phyloP scores from a whole-genome alignment of 2,329 filamentous ascomycete genomes.

The Hyphodiscus sp. region DNA sequence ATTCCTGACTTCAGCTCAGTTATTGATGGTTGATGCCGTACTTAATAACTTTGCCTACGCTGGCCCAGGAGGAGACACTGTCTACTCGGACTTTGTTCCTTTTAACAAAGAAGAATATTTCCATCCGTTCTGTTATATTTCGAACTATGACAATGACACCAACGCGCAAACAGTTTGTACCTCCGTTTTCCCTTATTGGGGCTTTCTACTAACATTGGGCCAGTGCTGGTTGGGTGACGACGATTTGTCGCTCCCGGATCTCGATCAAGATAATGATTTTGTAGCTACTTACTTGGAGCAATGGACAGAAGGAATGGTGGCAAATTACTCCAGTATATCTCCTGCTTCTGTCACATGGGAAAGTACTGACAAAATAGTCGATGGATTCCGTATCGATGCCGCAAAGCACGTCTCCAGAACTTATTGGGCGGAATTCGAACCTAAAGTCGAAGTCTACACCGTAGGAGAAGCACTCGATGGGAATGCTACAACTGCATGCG shows the following conservation, averaged over 20 bases:
- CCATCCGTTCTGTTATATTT: not conserved
- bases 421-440: not conserved
- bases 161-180: not conserved
- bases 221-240: not conserved
- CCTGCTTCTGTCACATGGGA: constrained; percentile 40
- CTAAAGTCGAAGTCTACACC: not conserved
- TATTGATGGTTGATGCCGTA: not conserved
- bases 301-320: constrained; percentile 12
- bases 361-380: constrained; percentile 26
- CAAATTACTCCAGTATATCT: constrained; percentile 15
- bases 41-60: not conserved
- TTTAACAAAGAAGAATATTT: not conserved
- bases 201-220: not conserved
- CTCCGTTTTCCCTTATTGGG: not conserved
- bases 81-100: not conserved
- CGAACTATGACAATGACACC: not conserved
- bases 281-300: constrained; percentile 10
- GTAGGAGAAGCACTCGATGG: not conserved
- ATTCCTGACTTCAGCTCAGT: not conserved
- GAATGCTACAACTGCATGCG: not conserved
- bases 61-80: not conserved
- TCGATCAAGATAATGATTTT: constrained; percentile 3
- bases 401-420: not conserved
- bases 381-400: not conserved
- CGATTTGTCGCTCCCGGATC: not conserved